These are phyloP conservation scores for Cantharellus anzutake DNA, from an alignment of 768 basidiomycete genomes.

Conservation along the genomic window DNA sequence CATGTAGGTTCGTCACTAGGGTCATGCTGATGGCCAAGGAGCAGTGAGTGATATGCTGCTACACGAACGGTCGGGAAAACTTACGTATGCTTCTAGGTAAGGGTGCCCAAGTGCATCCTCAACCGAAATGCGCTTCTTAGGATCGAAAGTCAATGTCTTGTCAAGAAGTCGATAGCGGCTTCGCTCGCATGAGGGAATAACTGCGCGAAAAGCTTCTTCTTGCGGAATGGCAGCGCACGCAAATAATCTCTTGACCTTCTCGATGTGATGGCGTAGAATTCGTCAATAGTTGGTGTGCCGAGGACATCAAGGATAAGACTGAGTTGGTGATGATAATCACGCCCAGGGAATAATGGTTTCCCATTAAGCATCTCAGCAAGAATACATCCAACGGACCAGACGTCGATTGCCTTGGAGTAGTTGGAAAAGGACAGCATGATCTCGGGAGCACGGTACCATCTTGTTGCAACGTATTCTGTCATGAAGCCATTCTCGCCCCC, in stretches of 20 bases:
- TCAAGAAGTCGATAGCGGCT: constrained; percentile 55
- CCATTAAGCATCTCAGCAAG: constrained; percentile 95
- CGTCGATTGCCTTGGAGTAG: constrained; percentile 77
- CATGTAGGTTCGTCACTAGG: constrained; percentile 77
- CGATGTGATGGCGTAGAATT: constrained; percentile 93
- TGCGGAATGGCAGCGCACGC: constrained; percentile 83
- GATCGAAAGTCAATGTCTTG: constrained; percentile 71
- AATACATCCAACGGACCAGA: constrained; percentile 77
- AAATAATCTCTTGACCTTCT: constrained; percentile 86
- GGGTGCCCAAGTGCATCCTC: constrained; percentile 77
- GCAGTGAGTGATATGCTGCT: background rate
- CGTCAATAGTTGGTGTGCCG: constrained; percentile 85
- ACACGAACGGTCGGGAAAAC: background rate
- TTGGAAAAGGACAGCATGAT: constrained; percentile 99
- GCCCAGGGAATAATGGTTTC: constrained; percentile 90
- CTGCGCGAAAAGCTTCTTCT: constrained; percentile 59
- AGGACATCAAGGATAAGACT: constrained; percentile 91
- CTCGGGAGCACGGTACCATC: constrained; percentile 98
- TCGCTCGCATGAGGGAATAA: constrained; percentile 83
- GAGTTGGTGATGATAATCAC: constrained; percentile 85
- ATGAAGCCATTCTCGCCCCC: constrained; percentile 18
- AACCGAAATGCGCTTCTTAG: constrained; percentile 73
- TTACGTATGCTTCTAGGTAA: constrained; percentile 45
- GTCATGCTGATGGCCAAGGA: constrained; percentile 61
- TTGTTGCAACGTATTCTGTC: constrained; percentile 83